These are phyloP conservation scores for Cladochytrium replicatum DNA, from an alignment of 192 early-diverging fungal genomes.

Conservation along the genomic window DNA sequence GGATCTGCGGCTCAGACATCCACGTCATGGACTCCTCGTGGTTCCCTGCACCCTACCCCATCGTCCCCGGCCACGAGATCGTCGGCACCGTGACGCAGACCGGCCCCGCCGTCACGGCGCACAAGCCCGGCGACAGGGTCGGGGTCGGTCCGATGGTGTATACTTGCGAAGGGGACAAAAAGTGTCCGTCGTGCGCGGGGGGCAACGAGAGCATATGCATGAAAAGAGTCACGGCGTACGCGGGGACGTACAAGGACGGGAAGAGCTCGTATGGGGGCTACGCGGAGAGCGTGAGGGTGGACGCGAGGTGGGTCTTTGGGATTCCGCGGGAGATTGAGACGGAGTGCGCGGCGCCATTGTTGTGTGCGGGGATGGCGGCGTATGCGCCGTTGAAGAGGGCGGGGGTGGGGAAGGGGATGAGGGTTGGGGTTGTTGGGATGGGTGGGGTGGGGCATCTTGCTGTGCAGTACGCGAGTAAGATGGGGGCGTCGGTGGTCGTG, in stretches of 20 bases:
- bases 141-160: slow-evolving; percentile 13
- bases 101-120: slow-evolving; percentile 4
- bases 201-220: slow-evolving; percentile 15
- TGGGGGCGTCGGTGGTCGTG: slow-evolving; percentile 4
- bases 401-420: slow-evolving; percentile 45
- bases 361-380: slow-evolving; percentile 73
- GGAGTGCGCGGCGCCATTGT: slow-evolving; percentile 58
- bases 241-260: slow-evolving; percentile 2
- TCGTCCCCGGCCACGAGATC: slow-evolving; percentile 16
- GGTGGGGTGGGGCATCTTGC: slow-evolving; percentile 66
- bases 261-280: slow-evolving; percentile 11
- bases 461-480: slow-evolving; percentile 4
- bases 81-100: slow-evolving; percentile 3
- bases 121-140: slow-evolving; percentile 3
- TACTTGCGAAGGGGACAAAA: slow-evolving; percentile 1
- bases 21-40: slow-evolving; percentile 57
- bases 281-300: slow-evolving; percentile 5
- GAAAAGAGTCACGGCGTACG: slow-evolving; percentile 6
- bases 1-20: slow-evolving; percentile 69
- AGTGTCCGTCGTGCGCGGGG: slow-evolving; percentile 1
- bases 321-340: slow-evolving; percentile 49
- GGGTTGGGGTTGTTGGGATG: slow-evolving; percentile 66
- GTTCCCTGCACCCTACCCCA: slow-evolving; percentile 14
- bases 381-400: slow-evolving; percentile 55
- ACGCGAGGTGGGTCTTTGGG: slow-evolving; percentile 26